Base-by-base conservation (phyloP, 2,329 filamentous ascomycete species). In the Epichloe glyceriae region DNA sequence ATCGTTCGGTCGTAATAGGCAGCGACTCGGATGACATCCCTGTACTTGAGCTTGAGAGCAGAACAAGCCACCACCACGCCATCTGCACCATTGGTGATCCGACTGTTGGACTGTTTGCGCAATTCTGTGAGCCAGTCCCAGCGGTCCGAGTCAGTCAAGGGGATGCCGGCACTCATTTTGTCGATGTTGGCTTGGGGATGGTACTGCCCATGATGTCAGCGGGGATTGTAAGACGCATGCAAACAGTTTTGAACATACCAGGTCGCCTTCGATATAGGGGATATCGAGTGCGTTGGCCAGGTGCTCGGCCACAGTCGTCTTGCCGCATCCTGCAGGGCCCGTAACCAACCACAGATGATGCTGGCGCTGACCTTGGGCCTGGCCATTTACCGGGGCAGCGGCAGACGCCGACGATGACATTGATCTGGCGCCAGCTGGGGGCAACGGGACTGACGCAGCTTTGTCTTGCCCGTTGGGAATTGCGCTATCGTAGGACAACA, bases 1-100 rank as follows among this genome's bases (percentile, higher is more conserved):
- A 90, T 78, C 50, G 78, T 76, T 50, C 82, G 79, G 56, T 82
- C 75, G 66, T 85, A 85, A 70, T 90, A 89, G 15, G 82, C 82
- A 7, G 86, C 86, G 8, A 90, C 82, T 34, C 87, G 81, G 64
- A 93, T 88, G 55, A 91, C 86, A 61, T 98, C 93, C 59, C 93
- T 84, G 74, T 98, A 98, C 71, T 95, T 96, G 66, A 87, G 86
- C 76, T 97, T 97, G 50, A 98, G 78, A 1, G 91, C 93, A 12
- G 88, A 95, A 76, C 93, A 98, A 49, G 93, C 95, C 54, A 98
- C 79, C 47, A 98, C 87, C n/a, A 96, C 93, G 46, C 88, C 85
- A 33, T 76, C 70, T 17, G 78, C 74, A 38, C 82, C 80, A 46
- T 67, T 68, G 50, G 73, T 70, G 53, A 85, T 72, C 47, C 72